Percentiles rank a stretch among this genome's conserved stretches.
Conservation (phyloP, 2,329 filamentous ascomycete genomes). For the Diaporthe citriasiana region DNA sequence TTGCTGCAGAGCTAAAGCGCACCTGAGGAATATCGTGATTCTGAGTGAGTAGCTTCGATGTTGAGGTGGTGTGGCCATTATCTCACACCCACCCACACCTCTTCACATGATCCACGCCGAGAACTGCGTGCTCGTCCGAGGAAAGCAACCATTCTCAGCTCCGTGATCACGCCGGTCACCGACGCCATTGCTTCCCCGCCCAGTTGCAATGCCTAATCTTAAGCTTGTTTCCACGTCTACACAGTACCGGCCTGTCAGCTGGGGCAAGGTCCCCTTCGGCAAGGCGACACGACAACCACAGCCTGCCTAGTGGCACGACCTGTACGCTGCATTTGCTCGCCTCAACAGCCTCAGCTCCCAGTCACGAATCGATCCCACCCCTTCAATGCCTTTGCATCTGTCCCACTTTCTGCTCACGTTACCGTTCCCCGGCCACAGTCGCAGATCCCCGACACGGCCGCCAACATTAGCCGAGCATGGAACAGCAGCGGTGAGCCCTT, state of each 20-base stretch:
- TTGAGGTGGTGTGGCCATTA: slow-evolving; percentile 8
- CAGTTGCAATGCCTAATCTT: slow-evolving; percentile 37
- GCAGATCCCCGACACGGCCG: slow-evolving; percentile 19
- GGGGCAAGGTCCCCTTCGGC: slow-evolving; percentile 23
- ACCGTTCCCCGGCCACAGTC: slow-evolving; percentile 8
- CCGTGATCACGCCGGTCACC: slow-evolving; percentile 34
- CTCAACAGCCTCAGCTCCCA: slow-evolving; percentile 40
- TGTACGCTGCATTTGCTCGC: slow-evolving; percentile 36
- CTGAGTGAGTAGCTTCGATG: neutral
- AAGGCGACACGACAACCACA: slow-evolving; percentile 14
- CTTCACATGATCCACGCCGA: slow-evolving; percentile 26
- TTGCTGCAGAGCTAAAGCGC: slow-evolving; percentile 2
- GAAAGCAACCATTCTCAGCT: slow-evolving; percentile 27
- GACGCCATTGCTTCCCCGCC: slow-evolving; percentile 26
- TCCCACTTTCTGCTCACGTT: neutral
- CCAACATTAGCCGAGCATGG: slow-evolving; percentile 1
- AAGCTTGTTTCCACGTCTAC: slow-evolving; percentile 36
- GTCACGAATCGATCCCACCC: neutral
- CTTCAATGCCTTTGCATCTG: neutral
- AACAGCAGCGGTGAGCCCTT: slow-evolving; percentile 25
- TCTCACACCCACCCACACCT: neutral
- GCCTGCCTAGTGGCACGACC: slow-evolving; percentile 34
- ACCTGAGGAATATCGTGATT: slow-evolving; percentile 16
- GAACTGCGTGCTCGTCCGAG: slow-evolving; percentile 32
- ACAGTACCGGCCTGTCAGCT: slow-evolving; percentile 33